Base-by-base conservation (phyloP, 495 filamentous ascomycete species). In the Podospora pseudopauciseta region DNA sequence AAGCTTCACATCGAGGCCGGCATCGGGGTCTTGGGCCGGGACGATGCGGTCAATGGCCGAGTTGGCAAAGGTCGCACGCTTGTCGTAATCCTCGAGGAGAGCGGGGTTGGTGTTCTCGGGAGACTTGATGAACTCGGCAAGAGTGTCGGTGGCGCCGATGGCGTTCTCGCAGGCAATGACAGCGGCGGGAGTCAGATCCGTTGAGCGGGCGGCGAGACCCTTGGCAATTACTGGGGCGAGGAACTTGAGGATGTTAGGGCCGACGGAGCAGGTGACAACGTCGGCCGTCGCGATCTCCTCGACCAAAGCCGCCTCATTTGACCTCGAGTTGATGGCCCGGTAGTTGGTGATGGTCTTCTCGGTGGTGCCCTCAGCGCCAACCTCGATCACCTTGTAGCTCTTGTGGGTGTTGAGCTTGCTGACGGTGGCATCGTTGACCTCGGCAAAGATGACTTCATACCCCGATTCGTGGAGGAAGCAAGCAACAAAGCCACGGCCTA, bases 131-230 rank as follows among this genome's bases (percentile, higher is more conserved):
- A 90, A 88, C 55, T 84, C 86, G 66, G 89, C 89, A 54, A 97
- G 87, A 1, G 89, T 89, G 75, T 95, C 91, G 7, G 96, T 98
- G 69, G 92, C 95, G 66, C 89, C 89, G 73, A 97, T 97, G 75
- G 91, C 91, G 82, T 99, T 99, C 84, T 99, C 95, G 79, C 95
- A 99, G 57, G 95, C 95, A 79, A 99, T 95, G 75, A 99, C 91
- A 7, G 93, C 92, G 54, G 96, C 75, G 3, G 94, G 94, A 64
- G 85, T 86, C 55, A 85, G 77, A n/a, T 83, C 84, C 44, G 86
- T 86, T 20, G 82, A 74, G 54, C 96, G 91, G 62, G 84, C 82
- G 71, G 91, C 88, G 71, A 99, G 90, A 63, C 91, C 95, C 83
- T 94, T 94, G 77, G 92, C 93, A 74, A 99, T 95, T 72, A 91